Evolutionary conservation across 345 rosid species (phyloP).

Genomic region (Theobroma cacao): DNA sequence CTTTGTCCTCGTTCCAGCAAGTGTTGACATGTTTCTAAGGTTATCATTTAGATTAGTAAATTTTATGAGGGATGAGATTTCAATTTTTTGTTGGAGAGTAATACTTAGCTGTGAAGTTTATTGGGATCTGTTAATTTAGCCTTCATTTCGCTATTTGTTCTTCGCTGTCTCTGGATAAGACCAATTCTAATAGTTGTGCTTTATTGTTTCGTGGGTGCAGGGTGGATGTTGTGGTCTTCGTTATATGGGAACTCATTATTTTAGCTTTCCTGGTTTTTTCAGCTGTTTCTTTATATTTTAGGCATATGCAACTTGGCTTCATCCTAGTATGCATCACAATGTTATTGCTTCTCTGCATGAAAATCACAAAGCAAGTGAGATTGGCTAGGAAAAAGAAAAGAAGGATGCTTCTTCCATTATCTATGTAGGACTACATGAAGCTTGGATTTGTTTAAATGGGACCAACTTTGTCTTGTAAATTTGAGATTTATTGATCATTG

Average conservation of each 20-base stretch:
- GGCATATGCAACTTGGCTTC: slow-evolving; percentile 65
- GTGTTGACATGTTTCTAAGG: background rate
- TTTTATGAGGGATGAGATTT: background rate
- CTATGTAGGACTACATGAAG: slow-evolving; percentile 51
- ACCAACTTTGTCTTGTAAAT: slow-evolving; percentile 21
- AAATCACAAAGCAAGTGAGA: slow-evolving; percentile 79
- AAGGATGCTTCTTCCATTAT: slow-evolving; percentile 97
- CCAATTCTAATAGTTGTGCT: slow-evolving; percentile 6
- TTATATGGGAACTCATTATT: slow-evolving; percentile 87
- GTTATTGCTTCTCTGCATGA: slow-evolving; percentile 82
- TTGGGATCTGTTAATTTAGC: background rate
- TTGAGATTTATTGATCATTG: slow-evolving; percentile 19
- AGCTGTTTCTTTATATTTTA: slow-evolving; percentile 87
- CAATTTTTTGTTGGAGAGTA: background rate
- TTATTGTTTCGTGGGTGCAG: slow-evolving; percentile 42
- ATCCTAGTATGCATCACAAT: slow-evolving; percentile 64
- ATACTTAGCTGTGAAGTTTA: background rate
- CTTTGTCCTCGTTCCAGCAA: background rate
- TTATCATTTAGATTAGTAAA: background rate
- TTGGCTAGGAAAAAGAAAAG: slow-evolving; percentile 82
- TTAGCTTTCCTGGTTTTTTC: slow-evolving; percentile 90
- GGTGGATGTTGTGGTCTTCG: slow-evolving; percentile 86
- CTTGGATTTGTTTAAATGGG: background rate
- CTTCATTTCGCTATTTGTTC: background rate
- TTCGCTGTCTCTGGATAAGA: slow-evolving; percentile 8